Conservation (phyloP, 2,329 filamentous ascomycete genomes). For the Aureobasidium zeae region DNA sequence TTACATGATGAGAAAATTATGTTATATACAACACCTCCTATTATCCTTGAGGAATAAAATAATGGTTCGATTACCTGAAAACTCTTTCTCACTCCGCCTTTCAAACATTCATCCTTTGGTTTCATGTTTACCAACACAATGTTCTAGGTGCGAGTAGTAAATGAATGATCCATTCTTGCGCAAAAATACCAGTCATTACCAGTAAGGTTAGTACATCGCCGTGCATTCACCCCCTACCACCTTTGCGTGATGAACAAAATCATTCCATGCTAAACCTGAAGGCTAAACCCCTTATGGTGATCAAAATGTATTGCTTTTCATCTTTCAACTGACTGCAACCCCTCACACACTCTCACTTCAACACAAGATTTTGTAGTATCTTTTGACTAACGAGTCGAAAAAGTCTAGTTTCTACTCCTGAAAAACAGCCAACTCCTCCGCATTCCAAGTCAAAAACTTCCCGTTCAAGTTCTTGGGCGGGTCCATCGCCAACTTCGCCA, state of each 20-base stretch:
- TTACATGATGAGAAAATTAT: slow-evolving; percentile 36
- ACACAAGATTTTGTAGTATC: not conserved
- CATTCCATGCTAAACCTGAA: slow-evolving; percentile 76
- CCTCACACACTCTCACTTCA: not conserved
- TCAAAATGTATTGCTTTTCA: slow-evolving; percentile 65
- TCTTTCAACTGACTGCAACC: slow-evolving; percentile 62
- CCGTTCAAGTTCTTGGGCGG: slow-evolving; percentile 63
- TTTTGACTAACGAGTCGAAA: slow-evolving; percentile 7
- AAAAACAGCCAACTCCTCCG: slow-evolving; percentile 45
- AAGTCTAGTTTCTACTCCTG: slow-evolving; percentile 31
- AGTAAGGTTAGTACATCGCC: slow-evolving; percentile 6
- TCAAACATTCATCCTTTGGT: not conserved
- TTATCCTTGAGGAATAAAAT: slow-evolving; percentile 34
- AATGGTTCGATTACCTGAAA: slow-evolving; percentile 42
- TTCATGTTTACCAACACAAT: slow-evolving; percentile 11
- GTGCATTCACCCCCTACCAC: not conserved
- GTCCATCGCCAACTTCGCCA: slow-evolving; percentile 64
- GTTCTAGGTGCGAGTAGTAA: slow-evolving; percentile 5
- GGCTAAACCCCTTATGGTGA: slow-evolving; percentile 51
- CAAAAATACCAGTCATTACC: not conserved
- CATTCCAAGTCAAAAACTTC: slow-evolving; percentile 57
- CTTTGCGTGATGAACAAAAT: slow-evolving; percentile 53
- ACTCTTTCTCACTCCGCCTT: slow-evolving; percentile 6
- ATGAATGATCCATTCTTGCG: no score
- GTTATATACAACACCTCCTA: slow-evolving; percentile 43